phyloP scores from a whole-genome alignment of 495 filamentous ascomycete species.

The Hypoxylon cercidicola region DNA sequence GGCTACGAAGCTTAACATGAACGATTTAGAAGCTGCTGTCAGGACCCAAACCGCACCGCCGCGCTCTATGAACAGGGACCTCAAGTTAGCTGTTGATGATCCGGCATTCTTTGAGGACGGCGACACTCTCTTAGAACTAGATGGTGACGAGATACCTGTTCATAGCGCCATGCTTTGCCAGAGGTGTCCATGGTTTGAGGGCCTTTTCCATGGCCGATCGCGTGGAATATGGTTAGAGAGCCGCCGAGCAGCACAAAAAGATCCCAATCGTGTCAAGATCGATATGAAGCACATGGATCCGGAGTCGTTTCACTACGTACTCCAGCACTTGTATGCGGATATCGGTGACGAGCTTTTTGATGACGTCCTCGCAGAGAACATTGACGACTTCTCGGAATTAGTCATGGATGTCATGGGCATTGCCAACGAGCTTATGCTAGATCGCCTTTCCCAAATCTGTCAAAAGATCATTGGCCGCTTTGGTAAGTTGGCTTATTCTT shows the following conservation, averaged over 20 bases:
- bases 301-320: conserved; percentile 77
- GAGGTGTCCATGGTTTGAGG: conserved; percentile 91
- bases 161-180: conserved; percentile 83
- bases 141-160: conserved; percentile 69
- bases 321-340: conserved; percentile 87
- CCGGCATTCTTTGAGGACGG: conserved; percentile 75
- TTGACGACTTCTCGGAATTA: conserved; percentile 86
- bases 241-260: conserved; percentile 62
- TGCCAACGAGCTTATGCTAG: conserved; percentile 94
- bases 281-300: conserved; percentile 84
- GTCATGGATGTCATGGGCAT: conserved; percentile 92
- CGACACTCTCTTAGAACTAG: conserved; percentile 81
- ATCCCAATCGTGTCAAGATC: conserved; percentile 69
- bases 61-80: conserved; percentile 71
- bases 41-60: conserved; percentile 74
- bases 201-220: conserved; percentile 86
- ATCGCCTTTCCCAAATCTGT: conserved; percentile 87
- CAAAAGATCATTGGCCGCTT: conserved; percentile 89
- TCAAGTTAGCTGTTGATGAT: conserved; percentile 73
- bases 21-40: conserved; percentile 75
- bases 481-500: conserved; percentile 46
- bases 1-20: conserved; percentile 72
- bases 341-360: conserved; percentile 84
- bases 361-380: conserved; percentile 70
- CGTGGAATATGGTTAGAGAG: conserved; percentile 82